phyloP scores from a whole-genome alignment of 495 filamentous ascomycete genomes.

The Aspergillus bertholletiae region DNA sequence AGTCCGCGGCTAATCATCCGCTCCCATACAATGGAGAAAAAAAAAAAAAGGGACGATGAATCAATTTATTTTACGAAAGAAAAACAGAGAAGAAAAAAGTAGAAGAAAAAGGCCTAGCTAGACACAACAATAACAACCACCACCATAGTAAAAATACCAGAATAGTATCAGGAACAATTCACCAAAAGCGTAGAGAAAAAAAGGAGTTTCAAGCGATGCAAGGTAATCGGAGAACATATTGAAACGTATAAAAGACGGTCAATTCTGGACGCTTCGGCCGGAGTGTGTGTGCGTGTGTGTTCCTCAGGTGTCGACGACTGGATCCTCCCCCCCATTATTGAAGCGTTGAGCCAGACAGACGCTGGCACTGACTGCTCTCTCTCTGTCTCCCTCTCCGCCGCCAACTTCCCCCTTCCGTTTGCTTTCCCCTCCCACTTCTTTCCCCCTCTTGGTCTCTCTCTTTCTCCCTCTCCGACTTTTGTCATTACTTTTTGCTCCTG shows the following conservation, averaged over 20 bases:
- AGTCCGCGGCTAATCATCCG: neutral
- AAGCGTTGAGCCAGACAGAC: no score
- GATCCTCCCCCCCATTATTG: conserved; percentile 1
- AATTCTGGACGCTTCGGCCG: neutral
- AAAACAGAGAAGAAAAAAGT: no score
- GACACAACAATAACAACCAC: neutral
- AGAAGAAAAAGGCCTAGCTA: no score
- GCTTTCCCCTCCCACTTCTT: conserved; percentile 4
- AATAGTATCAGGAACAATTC: neutral
- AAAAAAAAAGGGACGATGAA: neutral
- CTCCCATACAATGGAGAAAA: neutral
- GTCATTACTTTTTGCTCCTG: neutral
- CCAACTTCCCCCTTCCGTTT: conserved; percentile 20
- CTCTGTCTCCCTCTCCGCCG: conserved; percentile 23
- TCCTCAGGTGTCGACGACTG: neutral
- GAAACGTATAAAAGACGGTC: neutral
- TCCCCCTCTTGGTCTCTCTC: conserved; percentile 15
- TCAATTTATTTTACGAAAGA: no score
- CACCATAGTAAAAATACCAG: no score
- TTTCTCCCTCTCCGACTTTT: neutral
- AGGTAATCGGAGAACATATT: no score
- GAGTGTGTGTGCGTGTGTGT: neutral
- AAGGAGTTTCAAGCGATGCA: no score
- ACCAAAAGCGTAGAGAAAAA: neutral
- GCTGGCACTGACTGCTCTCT: no score